phyloP scores from a whole-genome alignment of 768 basidiomycete genomes.

The Termitomyces sp. region DNA sequence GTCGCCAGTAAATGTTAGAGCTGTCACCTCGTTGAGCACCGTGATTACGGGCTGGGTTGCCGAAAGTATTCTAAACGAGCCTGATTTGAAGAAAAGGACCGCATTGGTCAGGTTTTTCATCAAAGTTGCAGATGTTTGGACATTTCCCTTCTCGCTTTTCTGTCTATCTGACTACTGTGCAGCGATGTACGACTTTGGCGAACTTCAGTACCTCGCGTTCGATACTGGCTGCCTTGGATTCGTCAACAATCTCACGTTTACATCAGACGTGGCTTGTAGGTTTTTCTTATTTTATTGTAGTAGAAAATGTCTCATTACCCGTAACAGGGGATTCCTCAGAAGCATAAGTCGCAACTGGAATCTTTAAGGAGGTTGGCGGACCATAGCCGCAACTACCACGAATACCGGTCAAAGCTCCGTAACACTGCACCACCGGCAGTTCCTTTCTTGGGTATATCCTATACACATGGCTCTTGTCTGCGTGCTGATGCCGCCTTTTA shows the following conservation, averaged over 20 bases:
- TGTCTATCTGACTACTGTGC: constrained; percentile 5
- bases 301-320: not conserved
- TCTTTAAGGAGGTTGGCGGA: constrained; percentile 82
- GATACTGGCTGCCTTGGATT: constrained; percentile 91
- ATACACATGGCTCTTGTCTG: constrained; percentile 5
- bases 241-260: constrained; percentile 88
- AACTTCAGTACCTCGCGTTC: constrained; percentile 95
- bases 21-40: constrained; percentile 85
- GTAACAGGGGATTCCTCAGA: constrained; percentile 73
- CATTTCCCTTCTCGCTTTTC: constrained; percentile 1
- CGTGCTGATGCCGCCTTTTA: constrained; percentile 22
- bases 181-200: constrained; percentile 81
- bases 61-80: constrained; percentile 89
- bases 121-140: constrained; percentile 78
- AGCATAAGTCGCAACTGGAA: constrained; percentile 79
- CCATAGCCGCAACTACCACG: constrained; percentile 84
- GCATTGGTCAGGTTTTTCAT: constrained; percentile 85
- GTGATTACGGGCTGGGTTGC: constrained; percentile 95
- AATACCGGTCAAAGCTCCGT: constrained; percentile 85
- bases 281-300: constrained; percentile 8
- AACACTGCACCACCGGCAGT: constrained; percentile 90
- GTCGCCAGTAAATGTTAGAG: constrained; percentile 69
- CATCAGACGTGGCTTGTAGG: constrained; percentile 92
- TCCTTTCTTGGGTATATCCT: constrained; percentile 83
- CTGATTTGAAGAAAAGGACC: constrained; percentile 82